phyloP scores from a whole-genome alignment of 768 basidiomycete species.

The Phanerodontia chrysosporium region DNA sequence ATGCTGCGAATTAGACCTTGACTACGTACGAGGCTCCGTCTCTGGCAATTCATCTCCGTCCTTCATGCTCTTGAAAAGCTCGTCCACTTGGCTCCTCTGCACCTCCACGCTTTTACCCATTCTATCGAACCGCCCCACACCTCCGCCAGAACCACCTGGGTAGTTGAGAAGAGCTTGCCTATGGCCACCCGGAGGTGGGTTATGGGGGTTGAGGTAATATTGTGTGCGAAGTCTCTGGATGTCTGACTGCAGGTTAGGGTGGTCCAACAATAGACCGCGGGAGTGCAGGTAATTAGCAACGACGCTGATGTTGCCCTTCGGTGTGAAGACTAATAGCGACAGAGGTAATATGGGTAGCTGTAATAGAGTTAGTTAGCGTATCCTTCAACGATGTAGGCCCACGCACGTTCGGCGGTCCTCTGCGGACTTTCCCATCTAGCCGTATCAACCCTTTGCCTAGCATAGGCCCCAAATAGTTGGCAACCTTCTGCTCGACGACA shows the following conservation, averaged over 20 bases:
- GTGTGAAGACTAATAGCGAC: constrained; percentile 87
- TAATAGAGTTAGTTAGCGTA: constrained; percentile 6
- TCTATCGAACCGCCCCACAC: constrained; percentile 48
- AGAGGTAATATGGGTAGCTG: constrained; percentile 82
- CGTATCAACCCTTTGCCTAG: constrained; percentile 80
- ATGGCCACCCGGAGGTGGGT: constrained; percentile 69
- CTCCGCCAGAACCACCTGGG: constrained; percentile 35
- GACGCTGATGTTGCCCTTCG: constrained; percentile 85
- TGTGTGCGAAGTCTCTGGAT: constrained; percentile 48
- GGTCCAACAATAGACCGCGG: constrained; percentile 68
- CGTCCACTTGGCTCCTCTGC: constrained; percentile 90
- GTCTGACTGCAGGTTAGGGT: constrained; percentile 71
- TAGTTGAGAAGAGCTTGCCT: constrained; percentile 39
- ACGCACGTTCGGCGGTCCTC: constrained; percentile 60
- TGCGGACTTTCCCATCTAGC: constrained; percentile 71
- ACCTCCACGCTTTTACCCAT: constrained; percentile 82
- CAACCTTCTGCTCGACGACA: constrained; percentile 84
- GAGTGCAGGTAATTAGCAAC: constrained; percentile 75
- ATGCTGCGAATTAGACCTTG: not conserved
- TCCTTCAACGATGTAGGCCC: constrained; percentile 3
- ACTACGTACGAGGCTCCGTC: constrained; percentile 76
- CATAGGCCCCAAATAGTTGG: constrained; percentile 76
- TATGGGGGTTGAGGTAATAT: constrained; percentile 88
- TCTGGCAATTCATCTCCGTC: constrained; percentile 84
- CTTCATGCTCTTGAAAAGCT: constrained; percentile 85